Evolutionary conservation across 495 filamentous ascomycete genomes (phyloP).

Genomic region (Penicillium dipodomyicola): DNA sequence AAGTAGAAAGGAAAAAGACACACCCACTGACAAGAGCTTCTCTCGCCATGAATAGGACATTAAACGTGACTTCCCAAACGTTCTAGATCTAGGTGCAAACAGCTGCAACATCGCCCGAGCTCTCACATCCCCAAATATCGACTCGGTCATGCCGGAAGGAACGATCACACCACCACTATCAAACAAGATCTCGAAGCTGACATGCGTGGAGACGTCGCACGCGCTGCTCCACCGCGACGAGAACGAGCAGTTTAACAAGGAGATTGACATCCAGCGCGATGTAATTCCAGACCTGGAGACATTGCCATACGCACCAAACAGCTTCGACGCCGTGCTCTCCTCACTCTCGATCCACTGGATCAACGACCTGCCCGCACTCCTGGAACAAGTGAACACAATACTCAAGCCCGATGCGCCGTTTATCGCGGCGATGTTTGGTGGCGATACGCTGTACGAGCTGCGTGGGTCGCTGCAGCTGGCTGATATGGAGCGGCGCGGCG

Average conservation of each 20-base stretch:
- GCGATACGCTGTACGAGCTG: conserved; percentile 91
- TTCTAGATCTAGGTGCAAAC: conserved; percentile 94
- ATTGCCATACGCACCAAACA: conserved; percentile 71
- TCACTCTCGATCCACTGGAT: conserved; percentile 94
- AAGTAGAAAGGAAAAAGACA: neutral
- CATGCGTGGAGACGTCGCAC: conserved; percentile 76
- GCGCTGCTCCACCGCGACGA: conserved; percentile 80
- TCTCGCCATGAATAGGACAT: conserved; percentile 62
- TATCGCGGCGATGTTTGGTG: conserved; percentile 93
- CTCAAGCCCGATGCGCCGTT: conserved; percentile 92
- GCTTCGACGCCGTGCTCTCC: conserved; percentile 85
- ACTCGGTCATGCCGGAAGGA: conserved; percentile 45
- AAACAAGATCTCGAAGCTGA: conserved; percentile 64
- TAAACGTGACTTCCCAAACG: conserved; percentile 76
- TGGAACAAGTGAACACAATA: conserved; percentile 74
- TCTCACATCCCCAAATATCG: conserved; percentile 65
- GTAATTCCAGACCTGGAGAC: conserved; percentile 66
- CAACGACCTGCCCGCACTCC: conserved; percentile 85
- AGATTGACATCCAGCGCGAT: conserved; percentile 66
- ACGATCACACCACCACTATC: conserved; percentile 60
- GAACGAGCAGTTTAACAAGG: conserved; percentile 68
- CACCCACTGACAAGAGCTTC: conserved; percentile 13
- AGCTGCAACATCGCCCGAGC: conserved; percentile 88
- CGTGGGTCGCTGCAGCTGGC: conserved; percentile 92
- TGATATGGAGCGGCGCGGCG: conserved; percentile 82